phyloP scores from a whole-genome alignment of 176 grass and related monocot species.

The Aegilops tauschii region DNA sequence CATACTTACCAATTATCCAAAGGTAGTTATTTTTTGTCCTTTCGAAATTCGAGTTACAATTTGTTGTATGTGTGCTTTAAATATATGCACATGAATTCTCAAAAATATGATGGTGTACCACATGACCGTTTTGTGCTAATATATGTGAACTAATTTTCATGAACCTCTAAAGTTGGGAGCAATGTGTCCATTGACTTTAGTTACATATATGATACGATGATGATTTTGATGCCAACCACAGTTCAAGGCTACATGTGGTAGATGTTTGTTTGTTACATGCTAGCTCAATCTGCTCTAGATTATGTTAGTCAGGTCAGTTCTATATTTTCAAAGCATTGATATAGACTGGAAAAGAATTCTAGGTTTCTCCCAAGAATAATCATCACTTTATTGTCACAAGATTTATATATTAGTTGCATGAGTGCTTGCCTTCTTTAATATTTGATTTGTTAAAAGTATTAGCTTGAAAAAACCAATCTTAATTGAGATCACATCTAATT shows the following conservation, averaged over 20 bases:
- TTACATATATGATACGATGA: neutral
- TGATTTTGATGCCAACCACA: neutral
- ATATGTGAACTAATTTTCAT: neutral
- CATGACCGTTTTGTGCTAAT: neutral
- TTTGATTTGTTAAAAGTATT: no score
- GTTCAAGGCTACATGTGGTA: neutral
- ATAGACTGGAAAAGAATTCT: neutral
- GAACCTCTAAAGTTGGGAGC: neutral
- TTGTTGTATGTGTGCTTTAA: neutral
- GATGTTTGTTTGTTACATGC: neutral
- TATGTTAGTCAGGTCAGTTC: neutral
- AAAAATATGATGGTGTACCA: neutral
- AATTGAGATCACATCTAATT: neutral
- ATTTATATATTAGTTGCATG: neutral
- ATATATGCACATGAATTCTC: neutral
- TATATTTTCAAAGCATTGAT: neutral
- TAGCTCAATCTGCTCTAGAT: neutral
- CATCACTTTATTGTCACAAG: neutral
- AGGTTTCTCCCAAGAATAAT: neutral
- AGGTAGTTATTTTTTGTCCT: neutral
- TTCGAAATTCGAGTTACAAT: neutral
- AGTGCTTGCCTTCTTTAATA: neutral
- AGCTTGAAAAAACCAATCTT: neutral
- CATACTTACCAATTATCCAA: neutral
- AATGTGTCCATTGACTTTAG: neutral